phyloP scores from a whole-genome alignment of 2,329 filamentous ascomycete genomes.

The Aspergillus fructus region DNA sequence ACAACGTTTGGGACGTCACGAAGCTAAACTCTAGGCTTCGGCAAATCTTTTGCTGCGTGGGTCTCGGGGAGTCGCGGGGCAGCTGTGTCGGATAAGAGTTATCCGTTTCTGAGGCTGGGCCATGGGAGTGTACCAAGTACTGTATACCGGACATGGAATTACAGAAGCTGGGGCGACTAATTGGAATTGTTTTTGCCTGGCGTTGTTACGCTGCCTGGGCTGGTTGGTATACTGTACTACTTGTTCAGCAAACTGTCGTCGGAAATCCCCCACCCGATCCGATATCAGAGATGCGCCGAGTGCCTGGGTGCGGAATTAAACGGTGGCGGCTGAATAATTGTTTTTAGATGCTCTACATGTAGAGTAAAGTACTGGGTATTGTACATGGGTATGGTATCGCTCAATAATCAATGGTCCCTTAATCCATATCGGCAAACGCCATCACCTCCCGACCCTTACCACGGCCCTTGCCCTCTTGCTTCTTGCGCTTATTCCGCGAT shows the following conservation, averaged over 20 bases:
- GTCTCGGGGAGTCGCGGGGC: slow-evolving; percentile 12
- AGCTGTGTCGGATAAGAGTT: not conserved
- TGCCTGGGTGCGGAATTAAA: not conserved
- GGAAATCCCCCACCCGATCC: slow-evolving; percentile 7
- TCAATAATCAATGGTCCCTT: slow-evolving; percentile 19
- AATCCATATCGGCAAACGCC: slow-evolving; percentile 45
- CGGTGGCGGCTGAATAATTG: not conserved
- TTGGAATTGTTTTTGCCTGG: not conserved
- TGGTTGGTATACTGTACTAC: not conserved
- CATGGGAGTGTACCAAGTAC: too few species aligned
- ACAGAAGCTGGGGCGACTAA: not conserved
- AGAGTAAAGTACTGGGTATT: not conserved
- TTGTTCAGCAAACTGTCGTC: not conserved
- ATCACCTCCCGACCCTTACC: slow-evolving; percentile 40
- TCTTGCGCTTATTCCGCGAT: slow-evolving; percentile 50
- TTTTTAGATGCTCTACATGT: not conserved
- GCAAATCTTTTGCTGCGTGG: slow-evolving; percentile 18
- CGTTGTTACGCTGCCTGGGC: not conserved
- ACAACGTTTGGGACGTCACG: slow-evolving; percentile 12
- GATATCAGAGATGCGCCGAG: not conserved
- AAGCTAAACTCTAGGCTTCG: slow-evolving; percentile 11
- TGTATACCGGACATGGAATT: not conserved
- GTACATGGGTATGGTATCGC: slow-evolving; percentile 13
- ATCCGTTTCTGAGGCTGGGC: not conserved
- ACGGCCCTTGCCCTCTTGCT: slow-evolving; percentile 45